These are phyloP conservation scores for Aspergillus flavus DNA, from an alignment of 2,329 filamentous ascomycete genomes.

Conservation along the genomic window DNA sequence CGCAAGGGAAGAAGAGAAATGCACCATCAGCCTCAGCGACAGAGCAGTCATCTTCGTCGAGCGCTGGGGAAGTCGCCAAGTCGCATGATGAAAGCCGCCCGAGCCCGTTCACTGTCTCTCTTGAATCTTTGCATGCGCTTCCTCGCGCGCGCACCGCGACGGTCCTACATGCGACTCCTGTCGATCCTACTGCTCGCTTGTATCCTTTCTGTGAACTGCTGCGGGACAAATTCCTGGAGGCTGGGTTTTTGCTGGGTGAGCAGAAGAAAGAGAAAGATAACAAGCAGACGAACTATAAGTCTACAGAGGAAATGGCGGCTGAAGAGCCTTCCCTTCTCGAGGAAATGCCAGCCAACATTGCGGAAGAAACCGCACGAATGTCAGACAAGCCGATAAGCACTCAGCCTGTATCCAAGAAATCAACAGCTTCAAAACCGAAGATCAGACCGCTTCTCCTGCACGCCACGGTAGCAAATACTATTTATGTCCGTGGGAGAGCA, in stretches of 20 bases:
- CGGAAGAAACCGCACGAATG: slow-evolving; percentile 6
- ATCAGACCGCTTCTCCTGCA: slow-evolving; percentile 71
- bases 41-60: background rate
- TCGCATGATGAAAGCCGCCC: background rate
- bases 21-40: background rate
- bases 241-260: slow-evolving; percentile 43
- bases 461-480: slow-evolving; percentile 83
- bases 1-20: background rate
- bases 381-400: background rate
- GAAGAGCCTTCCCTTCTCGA: slow-evolving; percentile 13
- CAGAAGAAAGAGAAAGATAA: slow-evolving; percentile 17
- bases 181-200: slow-evolving; percentile 43
- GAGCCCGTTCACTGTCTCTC: slow-evolving; percentile 43
- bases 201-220: slow-evolving; percentile 46
- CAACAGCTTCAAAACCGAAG: slow-evolving; percentile 25
- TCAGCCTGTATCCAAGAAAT: slow-evolving; percentile 7
- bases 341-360: slow-evolving; percentile 12
- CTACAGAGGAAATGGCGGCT: background rate
- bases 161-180: slow-evolving; percentile 42
- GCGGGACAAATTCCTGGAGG: slow-evolving; percentile 46
- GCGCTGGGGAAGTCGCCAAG: background rate
- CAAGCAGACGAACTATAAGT: background rate
- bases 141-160: slow-evolving; percentile 40
- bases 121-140: slow-evolving; percentile 46
- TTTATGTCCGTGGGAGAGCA: slow-evolving; percentile 58